phyloP scores from a whole-genome alignment of 257 asterid genomes.

The Handroanthus guayacan region DNA sequence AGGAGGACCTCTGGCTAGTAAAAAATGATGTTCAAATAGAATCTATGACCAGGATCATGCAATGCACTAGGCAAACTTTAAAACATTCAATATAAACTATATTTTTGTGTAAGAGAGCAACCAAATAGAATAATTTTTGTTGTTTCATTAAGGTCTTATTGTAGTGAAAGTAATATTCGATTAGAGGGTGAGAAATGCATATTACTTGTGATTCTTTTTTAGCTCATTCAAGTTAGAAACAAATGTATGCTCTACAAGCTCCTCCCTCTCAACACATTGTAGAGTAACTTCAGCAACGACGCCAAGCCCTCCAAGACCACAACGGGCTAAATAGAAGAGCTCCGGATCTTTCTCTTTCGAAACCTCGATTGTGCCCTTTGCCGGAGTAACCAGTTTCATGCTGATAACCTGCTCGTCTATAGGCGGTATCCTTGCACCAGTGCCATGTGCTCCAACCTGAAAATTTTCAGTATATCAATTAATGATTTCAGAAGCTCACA shows the following conservation, averaged over 20 bases:
- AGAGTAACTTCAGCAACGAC: constrained; percentile 96
- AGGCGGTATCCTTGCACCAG: constrained; percentile 95
- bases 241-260: constrained; percentile 91
- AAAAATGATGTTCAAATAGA: background rate
- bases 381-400: constrained; percentile 93
- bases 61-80: background rate
- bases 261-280: constrained; percentile 93
- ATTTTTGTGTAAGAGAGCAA: background rate
- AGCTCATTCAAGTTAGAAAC: constrained; percentile 77
- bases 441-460: constrained; percentile 98
- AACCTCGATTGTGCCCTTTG: constrained; percentile 85
- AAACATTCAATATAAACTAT: background rate
- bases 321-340: constrained; percentile 91
- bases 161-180: constrained; percentile 11
- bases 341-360: constrained; percentile 89
- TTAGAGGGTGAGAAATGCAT: constrained; percentile 33
- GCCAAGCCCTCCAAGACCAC: constrained; percentile 99
- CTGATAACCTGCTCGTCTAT: constrained; percentile 95
- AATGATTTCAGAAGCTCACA: background rate
- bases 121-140: background rate
- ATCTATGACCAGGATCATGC: background rate
- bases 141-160: constrained; percentile 13
- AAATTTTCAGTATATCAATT: constrained; percentile 27
- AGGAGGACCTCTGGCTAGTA: no score
- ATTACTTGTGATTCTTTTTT: constrained; percentile 91